Percentiles rank a stretch among this genome's conserved stretches.
These are phyloP conservation scores for Wickerhamomyces kurtzmanii DNA, from an alignment of 805 yeast genomes.

Conservation along the genomic window DNA sequence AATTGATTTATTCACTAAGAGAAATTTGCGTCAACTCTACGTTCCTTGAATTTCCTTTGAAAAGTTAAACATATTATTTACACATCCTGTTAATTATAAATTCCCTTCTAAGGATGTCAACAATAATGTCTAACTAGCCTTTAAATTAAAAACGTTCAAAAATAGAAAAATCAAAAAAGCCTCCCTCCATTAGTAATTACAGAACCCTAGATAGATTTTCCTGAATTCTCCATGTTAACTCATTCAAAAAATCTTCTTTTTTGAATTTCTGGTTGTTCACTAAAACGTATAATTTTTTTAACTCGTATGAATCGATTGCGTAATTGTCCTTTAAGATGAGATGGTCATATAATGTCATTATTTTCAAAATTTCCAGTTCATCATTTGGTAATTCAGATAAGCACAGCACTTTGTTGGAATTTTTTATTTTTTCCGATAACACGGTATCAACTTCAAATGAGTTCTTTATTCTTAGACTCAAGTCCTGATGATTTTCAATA, in stretches of 20 bases:
- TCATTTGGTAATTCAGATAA: slow-evolving; percentile 12
- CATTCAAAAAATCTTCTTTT: slow-evolving; percentile 13
- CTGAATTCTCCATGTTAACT: slow-evolving; percentile 16
- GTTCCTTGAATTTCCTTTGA: too few relatives aligned
- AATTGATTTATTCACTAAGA: too few relatives aligned
- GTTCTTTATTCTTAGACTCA: slow-evolving; percentile 4
- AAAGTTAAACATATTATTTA: too few relatives aligned
- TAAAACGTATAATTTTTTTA: slow-evolving; percentile 9
- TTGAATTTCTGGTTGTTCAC: slow-evolving; percentile 9
- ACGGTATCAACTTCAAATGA: slow-evolving; percentile 12
- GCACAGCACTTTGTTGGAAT: slow-evolving; percentile 14
- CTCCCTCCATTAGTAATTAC: too few relatives aligned
- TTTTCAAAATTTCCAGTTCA: slow-evolving; percentile 26
- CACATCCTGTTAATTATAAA: too few relatives aligned
- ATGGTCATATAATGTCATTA: slow-evolving; percentile 25
- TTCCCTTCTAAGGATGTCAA: too few relatives aligned
- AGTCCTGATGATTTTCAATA: slow-evolving; percentile 7
- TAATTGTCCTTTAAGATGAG: slow-evolving; percentile 9
- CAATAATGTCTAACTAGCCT: too few relatives aligned
- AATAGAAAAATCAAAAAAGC: too few relatives aligned
- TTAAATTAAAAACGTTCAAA: too few relatives aligned
- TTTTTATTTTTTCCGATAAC: slow-evolving; percentile 13
- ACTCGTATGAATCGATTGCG: slow-evolving; percentile 1
- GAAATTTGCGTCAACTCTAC: too few relatives aligned
- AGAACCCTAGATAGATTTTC: slow-evolving; percentile 4